A percentile compares a stretch with the other conserved stretches of the same genome.
These are phyloP conservation scores for Pyrus communis DNA, from an alignment of 306 rosid genomes.

Conservation along the genomic window DNA sequence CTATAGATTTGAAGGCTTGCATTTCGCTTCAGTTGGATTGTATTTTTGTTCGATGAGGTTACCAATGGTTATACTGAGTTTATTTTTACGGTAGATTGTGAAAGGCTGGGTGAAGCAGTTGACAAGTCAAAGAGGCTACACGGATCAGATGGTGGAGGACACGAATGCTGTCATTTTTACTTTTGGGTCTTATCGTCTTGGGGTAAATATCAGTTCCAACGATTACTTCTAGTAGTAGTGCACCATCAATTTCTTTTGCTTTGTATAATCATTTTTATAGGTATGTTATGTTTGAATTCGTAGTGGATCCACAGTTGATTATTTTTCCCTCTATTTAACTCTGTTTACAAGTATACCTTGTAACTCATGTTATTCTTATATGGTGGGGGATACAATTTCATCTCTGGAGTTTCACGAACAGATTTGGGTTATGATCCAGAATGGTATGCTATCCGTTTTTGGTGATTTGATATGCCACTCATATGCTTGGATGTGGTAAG, in stretches of 20 bases:
- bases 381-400: background rate
- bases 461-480: background rate
- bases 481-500: conserved; percentile 4
- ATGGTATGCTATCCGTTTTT: background rate
- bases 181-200: conserved; percentile 83
- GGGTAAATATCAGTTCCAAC: conserved; percentile 44
- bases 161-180: conserved; percentile 89
- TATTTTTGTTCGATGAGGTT: background rate
- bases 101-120: conserved; percentile 90
- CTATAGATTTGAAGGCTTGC: background rate
- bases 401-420: background rate
- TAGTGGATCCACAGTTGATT: background rate
- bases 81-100: conserved; percentile 49
- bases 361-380: background rate
- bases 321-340: conserved; percentile 5
- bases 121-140: conserved; percentile 78
- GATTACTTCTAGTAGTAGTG: background rate
- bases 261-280: background rate
- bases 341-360: background rate
- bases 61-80: conserved; percentile 5
- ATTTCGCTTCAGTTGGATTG: background rate
- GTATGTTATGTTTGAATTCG: background rate
- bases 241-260: background rate
- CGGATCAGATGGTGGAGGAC: conserved; percentile 95
- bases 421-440: background rate